phyloP scores from a whole-genome alignment of 208 protist species.

The Chromosphaera perkinsii region DNA sequence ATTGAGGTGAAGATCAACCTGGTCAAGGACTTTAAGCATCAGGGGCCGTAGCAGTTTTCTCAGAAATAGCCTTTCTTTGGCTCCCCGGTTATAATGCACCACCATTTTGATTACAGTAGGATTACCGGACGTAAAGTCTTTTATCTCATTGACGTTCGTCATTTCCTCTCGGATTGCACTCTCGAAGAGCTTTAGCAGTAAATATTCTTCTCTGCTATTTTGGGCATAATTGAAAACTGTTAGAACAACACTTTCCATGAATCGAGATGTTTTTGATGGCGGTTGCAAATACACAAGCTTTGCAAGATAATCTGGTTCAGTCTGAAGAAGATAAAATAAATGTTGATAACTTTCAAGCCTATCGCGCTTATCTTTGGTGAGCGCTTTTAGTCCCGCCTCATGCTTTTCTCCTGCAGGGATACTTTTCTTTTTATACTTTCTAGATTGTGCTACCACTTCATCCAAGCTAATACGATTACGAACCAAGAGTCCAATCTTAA shows the following conservation, averaged over 20 bases:
- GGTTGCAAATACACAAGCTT: constrained; percentile 36
- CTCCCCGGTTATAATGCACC: constrained; percentile 54
- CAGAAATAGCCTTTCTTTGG: constrained; percentile 12
- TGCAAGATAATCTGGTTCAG: constrained; percentile 63
- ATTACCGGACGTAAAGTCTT: constrained; percentile 53
- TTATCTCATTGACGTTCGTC: constrained; percentile 38
- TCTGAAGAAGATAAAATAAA: constrained; percentile 69
- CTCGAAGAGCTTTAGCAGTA: constrained; percentile 60
- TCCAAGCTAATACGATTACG: constrained; percentile 44
- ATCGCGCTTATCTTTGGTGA: constrained; percentile 28
- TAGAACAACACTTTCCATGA: constrained; percentile 58
- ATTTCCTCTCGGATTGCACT: constrained; percentile 59
- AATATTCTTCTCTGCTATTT: constrained; percentile 61
- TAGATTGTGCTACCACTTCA: constrained; percentile 25
- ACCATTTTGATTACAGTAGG: constrained; percentile 62
- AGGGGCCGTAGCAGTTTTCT: constrained; percentile 48
- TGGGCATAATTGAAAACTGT: constrained; percentile 68
- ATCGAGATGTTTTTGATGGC: constrained; percentile 26
- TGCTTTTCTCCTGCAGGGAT: constrained; percentile 8
- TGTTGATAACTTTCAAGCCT: constrained; percentile 53
- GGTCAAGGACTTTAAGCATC: constrained; percentile 48
- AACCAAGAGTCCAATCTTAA: constrained; percentile 61
- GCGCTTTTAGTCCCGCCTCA: constrained; percentile 16
- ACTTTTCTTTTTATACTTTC: constrained; percentile 23
- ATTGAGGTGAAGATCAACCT: constrained; percentile 54